Conservation (phyloP, 2,329 filamentous ascomycete species). For the Pyricularia sp. region DNA sequence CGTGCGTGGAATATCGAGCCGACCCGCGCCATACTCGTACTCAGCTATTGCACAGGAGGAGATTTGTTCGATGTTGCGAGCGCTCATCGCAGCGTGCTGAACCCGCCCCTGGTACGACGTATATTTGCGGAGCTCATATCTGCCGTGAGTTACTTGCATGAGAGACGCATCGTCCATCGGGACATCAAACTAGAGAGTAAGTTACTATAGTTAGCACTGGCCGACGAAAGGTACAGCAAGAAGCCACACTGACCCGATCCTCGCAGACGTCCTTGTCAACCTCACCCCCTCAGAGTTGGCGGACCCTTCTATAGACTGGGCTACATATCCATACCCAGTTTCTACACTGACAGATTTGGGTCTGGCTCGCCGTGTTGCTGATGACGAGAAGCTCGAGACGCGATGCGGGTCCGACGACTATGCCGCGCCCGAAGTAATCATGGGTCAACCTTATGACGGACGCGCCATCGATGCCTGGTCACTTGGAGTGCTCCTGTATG, state of each 20-base stretch:
- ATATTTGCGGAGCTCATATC: conserved; percentile 86
- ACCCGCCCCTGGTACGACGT: conserved; percentile 61
- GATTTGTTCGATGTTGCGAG: conserved; percentile 92
- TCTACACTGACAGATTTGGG: conserved; percentile 88
- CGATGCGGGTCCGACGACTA: conserved; percentile 96
- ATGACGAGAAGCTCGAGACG: conserved; percentile 83
- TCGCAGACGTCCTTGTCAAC: conserved; percentile 80
- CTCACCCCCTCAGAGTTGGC: conserved; percentile 59
- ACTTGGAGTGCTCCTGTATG: conserved; percentile 84
- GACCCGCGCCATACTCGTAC: conserved; percentile 70
- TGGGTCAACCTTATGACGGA: conserved; percentile 91
- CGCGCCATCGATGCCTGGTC: conserved; percentile 92
- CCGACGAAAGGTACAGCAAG: conserved; percentile 8
- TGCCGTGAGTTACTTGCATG: conserved; percentile 79
- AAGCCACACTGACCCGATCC: conserved; percentile 5
- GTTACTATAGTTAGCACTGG: conserved; percentile 19
- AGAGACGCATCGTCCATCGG: conserved; percentile 79
- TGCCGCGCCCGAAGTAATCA: conserved; percentile 89
- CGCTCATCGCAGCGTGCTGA: conserved; percentile 57
- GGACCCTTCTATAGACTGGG: conserved; percentile 56
- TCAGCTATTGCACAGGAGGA: conserved; percentile 88
- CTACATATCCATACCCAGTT: conserved; percentile 69
- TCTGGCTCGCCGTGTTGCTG: conserved; percentile 74
- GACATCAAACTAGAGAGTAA: conserved; percentile 95
- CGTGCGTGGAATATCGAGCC: conserved; percentile 86